Conservation (phyloP, 768 basidiomycete species). For the Boletus tomentosulus region DNA sequence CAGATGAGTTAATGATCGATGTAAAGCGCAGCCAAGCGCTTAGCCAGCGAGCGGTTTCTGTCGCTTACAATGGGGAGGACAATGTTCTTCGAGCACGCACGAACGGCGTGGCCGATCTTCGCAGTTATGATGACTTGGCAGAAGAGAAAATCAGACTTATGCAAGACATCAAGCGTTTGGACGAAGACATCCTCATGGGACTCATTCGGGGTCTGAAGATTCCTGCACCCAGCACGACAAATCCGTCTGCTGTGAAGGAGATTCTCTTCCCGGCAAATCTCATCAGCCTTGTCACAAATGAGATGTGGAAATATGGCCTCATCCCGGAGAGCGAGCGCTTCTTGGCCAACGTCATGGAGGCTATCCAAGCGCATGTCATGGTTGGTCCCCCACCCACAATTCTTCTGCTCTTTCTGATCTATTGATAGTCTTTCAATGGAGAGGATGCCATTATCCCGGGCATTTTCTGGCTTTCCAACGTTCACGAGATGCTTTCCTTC, state of each 20-base stretch:
- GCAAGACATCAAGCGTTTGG: conserved; percentile 84
- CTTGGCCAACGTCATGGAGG: conserved; percentile 98
- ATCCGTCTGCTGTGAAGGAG: conserved; percentile 93
- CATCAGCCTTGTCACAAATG: conserved; percentile 96
- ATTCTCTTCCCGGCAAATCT: conserved; percentile 98
- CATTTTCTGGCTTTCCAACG: conserved; percentile 99
- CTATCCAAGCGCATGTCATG: conserved; percentile 96
- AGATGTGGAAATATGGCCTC: conserved; percentile 99
- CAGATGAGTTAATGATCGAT: conserved; percentile 72
- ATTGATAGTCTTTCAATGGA: conserved; percentile 71
- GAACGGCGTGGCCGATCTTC: conserved; percentile 67
- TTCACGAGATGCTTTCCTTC: conserved; percentile 98
- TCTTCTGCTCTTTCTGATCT: conserved; percentile 4
- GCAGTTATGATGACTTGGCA: conserved; percentile 78
- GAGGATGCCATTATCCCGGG: conserved; percentile 97
- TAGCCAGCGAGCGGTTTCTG: conserved; percentile 82
- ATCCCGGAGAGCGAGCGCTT: conserved; percentile 97
- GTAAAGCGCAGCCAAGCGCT: conserved; percentile 66
- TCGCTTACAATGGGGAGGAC: conserved; percentile 83
- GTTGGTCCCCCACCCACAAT: conserved; percentile 44
- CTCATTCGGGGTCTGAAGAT: conserved; percentile 91
- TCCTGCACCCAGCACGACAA: conserved; percentile 83
- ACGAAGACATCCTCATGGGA: conserved; percentile 90
- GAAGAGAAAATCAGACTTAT: conserved; percentile 95
- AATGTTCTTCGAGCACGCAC: conserved; percentile 60